Base-by-base conservation (phyloP, 2,329 filamentous ascomycete species). In the Xylariaceae sp. region DNA sequence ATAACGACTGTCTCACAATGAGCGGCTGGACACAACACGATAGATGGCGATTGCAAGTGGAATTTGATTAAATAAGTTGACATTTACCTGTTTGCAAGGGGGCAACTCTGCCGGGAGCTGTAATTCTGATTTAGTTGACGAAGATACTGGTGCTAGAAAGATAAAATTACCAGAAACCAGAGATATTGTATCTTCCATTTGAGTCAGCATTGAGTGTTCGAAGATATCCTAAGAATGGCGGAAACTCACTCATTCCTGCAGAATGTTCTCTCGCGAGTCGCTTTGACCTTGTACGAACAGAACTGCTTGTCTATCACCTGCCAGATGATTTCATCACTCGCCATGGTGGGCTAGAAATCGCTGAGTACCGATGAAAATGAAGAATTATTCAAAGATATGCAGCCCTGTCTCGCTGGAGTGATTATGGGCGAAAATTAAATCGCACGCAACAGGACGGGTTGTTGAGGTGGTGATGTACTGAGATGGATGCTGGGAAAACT, bases 321-420 rank as follows among this genome's bases (percentile, higher is more conserved):
- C 93, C 93, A 98, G 54, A 97, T 85, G 55, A 97, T 94, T 70
- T 97, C 92, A 75, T 97, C 92, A 53, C 89, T 94, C 47, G 88
- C 82, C 87, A 93, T 94, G 46, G 48, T 70, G 61, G 20, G n/a
- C n/a, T n/a, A n/a, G n/a, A n/a, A n/a, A n/a, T n/a, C n/a, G n/a
- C n/a, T n/a, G n/a, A n/a, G n/a, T n/a, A n/a, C n/a, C n/a, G n/a
- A n/a, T n/a, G n/a, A n/a, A n/a, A n/a, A n/a, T n/a, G n/a, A n/a
- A n/a, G n/a, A n/a, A n/a, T n/a, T n/a, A n/a, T n/a, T n/a, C n/a
- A n/a, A n/a, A n/a, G n/a, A n/a, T n/a, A n/a, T n/a, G n/a, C n/a
- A n/a, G n/a, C n/a, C n/a, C n/a, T n/a, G n/a, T n/a, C n/a, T n/a
- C n/a, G n/a, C n/a, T n/a, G n/a, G n/a, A n/a, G n/a, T n/a, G n/a